phyloP scores from a whole-genome alignment of 768 basidiomycete genomes.

The Pulveroboletus sp. region DNA sequence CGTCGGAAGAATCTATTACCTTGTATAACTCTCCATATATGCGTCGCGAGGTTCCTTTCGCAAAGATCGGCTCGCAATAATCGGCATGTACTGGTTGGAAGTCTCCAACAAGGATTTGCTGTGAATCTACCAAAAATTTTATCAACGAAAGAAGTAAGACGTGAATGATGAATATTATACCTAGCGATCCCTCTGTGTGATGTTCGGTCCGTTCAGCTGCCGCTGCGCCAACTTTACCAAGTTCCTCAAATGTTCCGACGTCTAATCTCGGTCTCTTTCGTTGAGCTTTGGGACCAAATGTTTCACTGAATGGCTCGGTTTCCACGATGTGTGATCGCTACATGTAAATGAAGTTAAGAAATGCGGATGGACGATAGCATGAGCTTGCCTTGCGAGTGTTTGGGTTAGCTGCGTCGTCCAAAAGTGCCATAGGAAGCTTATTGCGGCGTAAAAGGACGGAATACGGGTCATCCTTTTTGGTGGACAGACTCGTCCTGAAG shows the following conservation, averaged over 20 bases:
- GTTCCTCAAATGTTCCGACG: conserved; percentile 89
- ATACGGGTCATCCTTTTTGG: conserved; percentile 90
- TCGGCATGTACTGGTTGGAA: conserved; percentile 65
- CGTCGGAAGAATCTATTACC: conserved; percentile 97
- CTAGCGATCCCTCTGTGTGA: conserved; percentile 40
- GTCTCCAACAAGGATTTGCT: conserved; percentile 29
- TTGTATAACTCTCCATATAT: conserved; percentile 99
- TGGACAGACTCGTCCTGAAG: conserved; percentile 83
- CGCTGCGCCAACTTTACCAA: conserved; percentile 59
- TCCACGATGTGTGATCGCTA: conserved; percentile 92
- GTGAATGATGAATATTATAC: conserved; percentile 25
- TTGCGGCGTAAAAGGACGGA: conserved; percentile 90
- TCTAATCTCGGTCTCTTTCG: conserved; percentile 85
- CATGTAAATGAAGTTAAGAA: conserved; percentile 3
- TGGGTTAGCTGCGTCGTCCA: conserved; percentile 86
- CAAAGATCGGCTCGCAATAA: conserved; percentile 84
- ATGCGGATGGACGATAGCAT: background rate
- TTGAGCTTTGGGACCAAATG: conserved; percentile 94
- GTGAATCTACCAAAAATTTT: conserved; percentile 5
- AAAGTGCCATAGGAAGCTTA: conserved; percentile 93
- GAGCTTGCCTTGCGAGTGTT: conserved; percentile 63
- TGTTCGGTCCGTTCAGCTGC: conserved; percentile 45
- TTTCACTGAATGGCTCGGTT: conserved; percentile 90
- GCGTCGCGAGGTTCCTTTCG: conserved; percentile 90
- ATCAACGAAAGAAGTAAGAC: background rate